phyloP scores from a whole-genome alignment of 1,139 yeast species.

The Pneumocystis sp. region DNA sequence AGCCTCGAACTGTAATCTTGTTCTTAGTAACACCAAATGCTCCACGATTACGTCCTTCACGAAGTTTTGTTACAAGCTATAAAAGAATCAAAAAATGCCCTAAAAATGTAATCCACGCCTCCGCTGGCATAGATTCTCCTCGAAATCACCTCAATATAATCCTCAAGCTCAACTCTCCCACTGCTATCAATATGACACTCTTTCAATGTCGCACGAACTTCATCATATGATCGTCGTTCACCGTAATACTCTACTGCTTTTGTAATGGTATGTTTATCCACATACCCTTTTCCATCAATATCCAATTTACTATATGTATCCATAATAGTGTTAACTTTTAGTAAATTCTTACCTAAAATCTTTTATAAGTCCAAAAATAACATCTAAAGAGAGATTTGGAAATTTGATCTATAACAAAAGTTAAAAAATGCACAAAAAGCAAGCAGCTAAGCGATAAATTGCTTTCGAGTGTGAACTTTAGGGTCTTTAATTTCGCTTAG shows the following conservation, averaged over 20 bases:
- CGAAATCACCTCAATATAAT: constrained; percentile 59
- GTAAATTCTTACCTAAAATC: constrained; percentile 35
- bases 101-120: neutral
- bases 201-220: constrained; percentile 84
- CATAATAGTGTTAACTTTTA: neutral
- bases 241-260: constrained; percentile 71
- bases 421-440: neutral
- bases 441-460: neutral
- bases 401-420: constrained; percentile 45
- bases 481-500: neutral
- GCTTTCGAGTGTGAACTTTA: neutral
- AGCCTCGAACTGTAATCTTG: constrained; percentile 64
- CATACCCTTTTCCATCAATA: constrained; percentile 87
- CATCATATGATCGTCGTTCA: constrained; percentile 61
- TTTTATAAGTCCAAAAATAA: constrained; percentile 69
- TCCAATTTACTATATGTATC: constrained; percentile 48
- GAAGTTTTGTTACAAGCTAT: neutral
- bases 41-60: neutral
- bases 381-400: constrained; percentile 75
- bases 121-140: neutral
- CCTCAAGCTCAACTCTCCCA: constrained; percentile 93
- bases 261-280: constrained; percentile 78
- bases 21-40: constrained; percentile 13
- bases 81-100: neutral
- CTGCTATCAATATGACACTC: constrained; percentile 87